Evolutionary conservation across 2,329 filamentous ascomycete species (phyloP), one percentile per base, ranked within the genome.

Genomic region (Penicillium vulpinum): DNA sequence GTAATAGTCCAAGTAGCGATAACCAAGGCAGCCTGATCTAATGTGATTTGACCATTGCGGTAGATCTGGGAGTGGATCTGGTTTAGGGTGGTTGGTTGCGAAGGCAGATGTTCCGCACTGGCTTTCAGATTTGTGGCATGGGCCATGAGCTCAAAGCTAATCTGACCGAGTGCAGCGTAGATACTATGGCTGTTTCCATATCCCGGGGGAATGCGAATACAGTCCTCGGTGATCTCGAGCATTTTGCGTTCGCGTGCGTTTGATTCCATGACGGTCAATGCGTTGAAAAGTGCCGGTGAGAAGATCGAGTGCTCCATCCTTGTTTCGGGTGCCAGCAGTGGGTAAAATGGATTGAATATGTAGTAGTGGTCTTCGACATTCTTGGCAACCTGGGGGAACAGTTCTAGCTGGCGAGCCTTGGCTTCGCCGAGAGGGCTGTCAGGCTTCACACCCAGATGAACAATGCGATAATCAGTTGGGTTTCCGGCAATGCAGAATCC

Each of bases 401-500:
- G 61, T 56, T 73, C 67, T 29, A 67, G 57, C 38, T 75, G 71
- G 31, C 71, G 67, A 26, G 62, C 63, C 52, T 73, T 75, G 29
- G 73, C 73, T 33, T 71, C 56, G 21, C 69, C 66, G 3, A 78
- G 65, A 8, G 74, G 74, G 36, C 74, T 77, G 18, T 70, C 76
- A 24, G 72, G 66, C 26, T 74, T 73, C 47, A 73, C 68, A 11
- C 71, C 73, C 33, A 79, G 62, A 56, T 69, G 73, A 40, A 80
- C 69, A 26, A 75, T 72, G 15, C 76, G 72, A 63, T 78, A 78
- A 58, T 80, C 77, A 40, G 74, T 77, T 18, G 73, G 71, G 52
- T 79, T 79, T 22, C 73, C 64, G 5, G 65, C 56, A n/a, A 78
- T 68, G 38, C 76, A 77, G 64, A 80, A 80, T 11, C 77, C 77